Conservation (phyloP, 768 basidiomycete species). For the Auricularia heimuer region DNA sequence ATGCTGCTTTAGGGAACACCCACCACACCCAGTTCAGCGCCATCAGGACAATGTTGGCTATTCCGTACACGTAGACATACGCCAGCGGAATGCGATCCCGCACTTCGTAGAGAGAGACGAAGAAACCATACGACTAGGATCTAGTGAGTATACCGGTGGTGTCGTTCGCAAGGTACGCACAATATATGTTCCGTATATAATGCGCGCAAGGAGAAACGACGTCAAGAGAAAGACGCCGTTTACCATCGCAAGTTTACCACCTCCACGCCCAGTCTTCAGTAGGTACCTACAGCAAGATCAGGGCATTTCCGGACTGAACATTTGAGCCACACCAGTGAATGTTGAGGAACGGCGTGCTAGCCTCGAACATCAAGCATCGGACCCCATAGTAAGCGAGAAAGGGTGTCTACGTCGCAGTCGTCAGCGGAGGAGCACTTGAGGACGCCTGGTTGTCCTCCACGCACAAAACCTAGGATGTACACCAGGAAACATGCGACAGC, state of each 20-base stretch:
- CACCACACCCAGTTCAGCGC: not conserved
- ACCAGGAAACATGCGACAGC: slow-evolving; percentile 55
- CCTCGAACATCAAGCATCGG: slow-evolving; percentile 77
- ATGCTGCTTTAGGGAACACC: not conserved
- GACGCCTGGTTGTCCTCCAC: slow-evolving; percentile 18
- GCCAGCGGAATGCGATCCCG: not conserved
- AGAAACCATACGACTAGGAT: slow-evolving; percentile 6
- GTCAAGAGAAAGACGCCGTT: slow-evolving; percentile 61
- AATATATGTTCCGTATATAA: slow-evolving; percentile 52
- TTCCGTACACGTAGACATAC: not conserved
- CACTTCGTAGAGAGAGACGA: not conserved
- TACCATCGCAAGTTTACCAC: slow-evolving; percentile 52
- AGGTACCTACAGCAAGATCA: slow-evolving; percentile 41
- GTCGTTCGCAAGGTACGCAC: slow-evolving; percentile 13
- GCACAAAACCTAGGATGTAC: slow-evolving; percentile 60
- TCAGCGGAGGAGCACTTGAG: slow-evolving; percentile 4
- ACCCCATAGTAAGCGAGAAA: slow-evolving; percentile 73
- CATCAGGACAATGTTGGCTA: not conserved
- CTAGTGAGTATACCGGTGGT: not conserved
- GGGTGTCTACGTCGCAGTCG: slow-evolving; percentile 37
- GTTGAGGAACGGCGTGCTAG: slow-evolving; percentile 81
- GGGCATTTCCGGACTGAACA: not conserved
- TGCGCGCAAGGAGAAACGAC: slow-evolving; percentile 60
- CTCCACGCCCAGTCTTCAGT: slow-evolving; percentile 67
- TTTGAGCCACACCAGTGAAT: slow-evolving; percentile 59